Percentiles rank a stretch among this genome's conserved stretches.
phyloP scores from a whole-genome alignment of 108 stramenopile species.

The Craspedostauros australis region DNA sequence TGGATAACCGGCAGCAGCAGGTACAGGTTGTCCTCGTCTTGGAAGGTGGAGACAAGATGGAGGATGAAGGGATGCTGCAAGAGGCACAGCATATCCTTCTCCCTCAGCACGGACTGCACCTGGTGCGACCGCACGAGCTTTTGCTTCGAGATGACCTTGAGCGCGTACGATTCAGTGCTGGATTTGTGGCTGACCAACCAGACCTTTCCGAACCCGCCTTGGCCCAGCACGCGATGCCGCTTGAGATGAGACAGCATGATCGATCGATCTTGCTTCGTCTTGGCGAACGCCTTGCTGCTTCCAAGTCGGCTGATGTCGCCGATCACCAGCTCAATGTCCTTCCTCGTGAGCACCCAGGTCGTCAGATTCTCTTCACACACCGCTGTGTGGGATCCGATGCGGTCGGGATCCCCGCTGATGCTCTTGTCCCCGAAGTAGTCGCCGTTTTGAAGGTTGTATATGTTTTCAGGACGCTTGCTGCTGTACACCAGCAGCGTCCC shows the following conservation, averaged over 20 bases:
- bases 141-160: conserved; percentile 27
- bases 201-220: conserved; percentile 77
- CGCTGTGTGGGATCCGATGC: conserved; percentile 27
- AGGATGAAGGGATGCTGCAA: conserved; percentile 62
- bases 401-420: conserved; percentile 13
- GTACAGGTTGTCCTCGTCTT: conserved; percentile 49
- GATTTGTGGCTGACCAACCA: conserved; percentile 45
- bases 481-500: conserved; percentile 46
- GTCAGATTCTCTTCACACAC: conserved; percentile 40
- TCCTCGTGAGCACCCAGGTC: conserved; percentile 48
- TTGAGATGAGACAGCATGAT: conserved; percentile 42
- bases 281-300: conserved; percentile 17
- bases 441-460: conserved; percentile 38
- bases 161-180: conserved; percentile 22
- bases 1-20: conserved; percentile 49
- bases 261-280: conserved; percentile 21
- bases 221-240: conserved; percentile 57
- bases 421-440: conserved; percentile 58
- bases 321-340: conserved; percentile 48
- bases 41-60: conserved; percentile 37
- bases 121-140: conserved; percentile 5
- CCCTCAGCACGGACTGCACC: conserved; percentile 57
- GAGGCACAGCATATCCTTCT: conserved; percentile 43
- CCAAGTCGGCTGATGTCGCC: conserved; percentile 45
- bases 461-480: conserved; percentile 33